Evolutionary conservation across 1,284 basidiomycete genomes (phyloP).

Genomic region (Ustilago xerochloae): DNA sequence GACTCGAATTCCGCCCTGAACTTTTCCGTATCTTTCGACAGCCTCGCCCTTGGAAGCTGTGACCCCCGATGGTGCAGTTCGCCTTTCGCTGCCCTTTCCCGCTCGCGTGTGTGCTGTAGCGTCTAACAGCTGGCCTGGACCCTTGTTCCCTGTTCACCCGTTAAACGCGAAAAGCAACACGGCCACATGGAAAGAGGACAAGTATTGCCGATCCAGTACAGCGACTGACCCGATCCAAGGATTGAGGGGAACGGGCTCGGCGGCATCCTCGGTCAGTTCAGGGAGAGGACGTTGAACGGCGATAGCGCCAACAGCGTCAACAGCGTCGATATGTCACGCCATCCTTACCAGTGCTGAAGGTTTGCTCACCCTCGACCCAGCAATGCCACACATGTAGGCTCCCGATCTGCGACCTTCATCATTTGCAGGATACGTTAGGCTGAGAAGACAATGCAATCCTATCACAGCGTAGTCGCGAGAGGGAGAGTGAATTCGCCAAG

Average conservation of each 20-base stretch:
- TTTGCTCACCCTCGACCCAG: not conserved
- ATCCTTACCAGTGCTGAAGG: too few relatives aligned
- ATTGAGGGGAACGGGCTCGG: not conserved
- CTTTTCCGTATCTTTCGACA: too few relatives aligned
- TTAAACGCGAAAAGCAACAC: conserved; percentile 14
- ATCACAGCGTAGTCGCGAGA: not conserved
- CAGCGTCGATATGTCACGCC: not conserved
- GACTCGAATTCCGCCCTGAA: not conserved
- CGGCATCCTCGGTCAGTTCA: not conserved
- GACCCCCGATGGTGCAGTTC: too few relatives aligned
- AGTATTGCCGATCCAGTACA: not conserved
- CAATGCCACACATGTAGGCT: not conserved
- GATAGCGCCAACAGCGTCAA: not conserved
- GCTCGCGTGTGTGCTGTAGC: not conserved
- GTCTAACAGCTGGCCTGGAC: conserved; percentile 4
- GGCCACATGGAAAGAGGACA: not conserved
- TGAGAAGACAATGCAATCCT: not conserved
- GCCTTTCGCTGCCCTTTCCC: not conserved
- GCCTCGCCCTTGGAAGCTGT: too few relatives aligned
- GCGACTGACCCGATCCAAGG: not conserved
- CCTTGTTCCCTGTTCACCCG: not conserved
- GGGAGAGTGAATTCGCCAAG: not conserved
- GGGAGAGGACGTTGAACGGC: too few relatives aligned
- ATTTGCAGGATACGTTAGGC: not conserved
- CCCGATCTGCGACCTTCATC: not conserved